Conservation (phyloP, 1,284 basidiomycete genomes). For the Pseudozyma thailandica region DNA sequence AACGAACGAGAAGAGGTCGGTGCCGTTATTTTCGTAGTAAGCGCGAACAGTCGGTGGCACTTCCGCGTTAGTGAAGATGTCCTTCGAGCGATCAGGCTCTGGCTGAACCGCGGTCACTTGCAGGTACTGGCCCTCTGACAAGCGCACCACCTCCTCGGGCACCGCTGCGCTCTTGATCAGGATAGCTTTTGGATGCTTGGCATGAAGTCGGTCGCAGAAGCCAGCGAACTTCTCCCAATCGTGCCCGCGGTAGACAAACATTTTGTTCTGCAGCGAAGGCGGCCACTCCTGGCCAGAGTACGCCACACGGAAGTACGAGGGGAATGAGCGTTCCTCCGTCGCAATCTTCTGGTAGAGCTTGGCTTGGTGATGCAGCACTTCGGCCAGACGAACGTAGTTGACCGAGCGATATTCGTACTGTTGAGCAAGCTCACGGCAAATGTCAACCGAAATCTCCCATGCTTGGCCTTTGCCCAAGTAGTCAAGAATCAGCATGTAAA, state of each 20-base stretch:
- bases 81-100: conserved; percentile 81
- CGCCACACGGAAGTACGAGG: conserved; percentile 84
- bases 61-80: conserved; percentile 86
- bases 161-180: conserved; percentile 80
- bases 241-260: conserved; percentile 86
- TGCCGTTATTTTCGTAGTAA: conserved; percentile 81
- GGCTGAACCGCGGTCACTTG: conserved; percentile 87
- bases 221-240: conserved; percentile 83
- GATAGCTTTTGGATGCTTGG: conserved; percentile 88
- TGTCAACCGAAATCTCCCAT: conserved; percentile 91
- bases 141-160: conserved; percentile 73
- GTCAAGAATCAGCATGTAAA: conserved; percentile 68
- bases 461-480: conserved; percentile 83
- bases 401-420: conserved; percentile 62
- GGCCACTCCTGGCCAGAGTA: conserved; percentile 89
- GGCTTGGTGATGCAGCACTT: conserved; percentile 63
- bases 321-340: conserved; percentile 55
- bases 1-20: conserved; percentile 73
- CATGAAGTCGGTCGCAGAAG: conserved; percentile 91
- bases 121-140: conserved; percentile 50
- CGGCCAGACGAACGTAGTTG: conserved; percentile 71
- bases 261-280: conserved; percentile 81
- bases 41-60: conserved; percentile 81
- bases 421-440: conserved; percentile 79
- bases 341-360: conserved; percentile 62